Evolutionary conservation across 2,329 filamentous ascomycete species (phyloP).

Genomic region (Pseudogymnoascus verrucosus): DNA sequence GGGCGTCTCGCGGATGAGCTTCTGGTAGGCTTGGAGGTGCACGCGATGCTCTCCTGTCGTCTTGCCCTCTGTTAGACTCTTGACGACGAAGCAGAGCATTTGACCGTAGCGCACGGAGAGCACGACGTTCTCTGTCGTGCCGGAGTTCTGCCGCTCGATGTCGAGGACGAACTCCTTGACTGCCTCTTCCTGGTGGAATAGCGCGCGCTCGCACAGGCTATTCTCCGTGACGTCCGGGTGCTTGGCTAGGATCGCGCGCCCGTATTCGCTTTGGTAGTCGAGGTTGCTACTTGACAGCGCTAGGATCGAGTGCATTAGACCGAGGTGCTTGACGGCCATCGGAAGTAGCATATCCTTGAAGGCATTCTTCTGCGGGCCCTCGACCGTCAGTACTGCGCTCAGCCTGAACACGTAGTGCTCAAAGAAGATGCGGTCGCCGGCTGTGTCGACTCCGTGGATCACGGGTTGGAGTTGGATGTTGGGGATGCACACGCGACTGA

Average conservation of each 20-base stretch:
- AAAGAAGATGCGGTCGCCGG: conserved; percentile 71
- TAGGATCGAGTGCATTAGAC: conserved; percentile 84
- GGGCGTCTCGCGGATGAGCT: conserved; percentile 56
- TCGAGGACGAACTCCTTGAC: conserved; percentile 44
- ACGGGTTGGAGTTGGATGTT: conserved; percentile 54
- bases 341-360: conserved; percentile 79
- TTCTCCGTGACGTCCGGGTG: conserved; percentile 40
- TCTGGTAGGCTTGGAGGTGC: conserved; percentile 69
- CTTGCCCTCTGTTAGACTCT: conserved; percentile 49
- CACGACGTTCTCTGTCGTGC: conserved; percentile 38
- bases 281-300: conserved; percentile 41
- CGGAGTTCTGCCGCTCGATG: conserved; percentile 35
- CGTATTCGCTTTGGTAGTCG: conserved; percentile 7
- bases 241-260: conserved; percentile 40
- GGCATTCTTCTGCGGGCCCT: conserved; percentile 68
- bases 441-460: conserved; percentile 73
- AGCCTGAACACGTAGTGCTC: conserved; percentile 75
- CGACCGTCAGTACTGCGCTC: conserved; percentile 73
- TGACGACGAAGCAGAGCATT: conserved; percentile 53
- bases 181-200: conserved; percentile 48
- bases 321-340: conserved; percentile 70
- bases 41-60: conserved; percentile 64
- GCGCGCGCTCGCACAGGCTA: conserved; percentile 42
- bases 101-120: conserved; percentile 52
- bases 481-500: conserved; percentile 42